Base-by-base conservation (phyloP, 352 stramenopile genomes). In the Globisporangium acanthophoron region DNA sequence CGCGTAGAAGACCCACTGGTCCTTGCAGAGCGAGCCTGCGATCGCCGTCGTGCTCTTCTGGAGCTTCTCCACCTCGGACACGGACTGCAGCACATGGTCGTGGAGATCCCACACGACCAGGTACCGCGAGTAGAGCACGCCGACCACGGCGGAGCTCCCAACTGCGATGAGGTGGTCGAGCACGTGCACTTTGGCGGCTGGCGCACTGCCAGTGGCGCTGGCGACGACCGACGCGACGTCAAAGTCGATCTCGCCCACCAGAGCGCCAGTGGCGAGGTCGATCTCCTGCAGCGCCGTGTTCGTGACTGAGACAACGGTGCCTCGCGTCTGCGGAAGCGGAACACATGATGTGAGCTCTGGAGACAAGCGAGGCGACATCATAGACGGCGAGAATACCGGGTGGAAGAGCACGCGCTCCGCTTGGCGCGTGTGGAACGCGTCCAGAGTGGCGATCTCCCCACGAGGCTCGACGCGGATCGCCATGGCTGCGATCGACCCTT, bases 1-100 rank as follows among this genome's bases (percentile, higher is more conserved):
- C 46, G 69, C 68, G 61, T 87, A 94, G 53, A 92, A 92, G 24
- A 94, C 29, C 71, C 76, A 89, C 9, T 71, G 69, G 46, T 83
- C 66, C n/a, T 52, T 60, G 53, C 74, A 86, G 13, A 87, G 63
- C 29, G 84, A 91, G 2, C 60, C 77, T 5, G 80, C 66, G 44
- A 90, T 56, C 6, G 73, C 72, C 4, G 62, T 69, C 52, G 90
- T 78, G 31, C 73, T 67, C 67, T 87, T 86, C 29, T 80, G 74
- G 27, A 77, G 56, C 52, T 86, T 86, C 27, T 89, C 78, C 5
- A 88, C 54, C 40, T 93, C 80, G 3, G 73, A 73, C 33, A 88
- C 68, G 24, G 73, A 80, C 39, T 84, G 58, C 8, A 93, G 64
- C 16, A 87, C 74, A 31, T 76, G 67, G 11, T 90, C 73, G 2